phyloP scores from a whole-genome alignment of 2,329 filamentous ascomycete genomes.

The Colletotrichum viniferum region DNA sequence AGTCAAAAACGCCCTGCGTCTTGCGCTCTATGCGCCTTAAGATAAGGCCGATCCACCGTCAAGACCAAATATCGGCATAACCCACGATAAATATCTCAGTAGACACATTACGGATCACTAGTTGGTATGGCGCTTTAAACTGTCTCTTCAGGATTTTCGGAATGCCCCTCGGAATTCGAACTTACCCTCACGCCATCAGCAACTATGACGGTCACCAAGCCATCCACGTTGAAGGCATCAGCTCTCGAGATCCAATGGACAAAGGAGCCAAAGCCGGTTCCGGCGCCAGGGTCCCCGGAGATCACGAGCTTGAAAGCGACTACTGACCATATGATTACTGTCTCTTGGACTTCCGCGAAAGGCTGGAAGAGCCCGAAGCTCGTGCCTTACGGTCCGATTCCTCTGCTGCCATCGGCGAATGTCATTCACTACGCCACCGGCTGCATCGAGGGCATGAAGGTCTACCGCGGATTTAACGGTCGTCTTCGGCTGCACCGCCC shows the following conservation, averaged over 20 bases:
- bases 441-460: slow-evolving; percentile 76
- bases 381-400: slow-evolving; percentile 68
- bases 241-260: background rate
- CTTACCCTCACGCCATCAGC: rapidly evolving
- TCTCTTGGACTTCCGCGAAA: slow-evolving; percentile 59
- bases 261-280: background rate
- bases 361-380: slow-evolving; percentile 72
- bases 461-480: slow-evolving; percentile 71
- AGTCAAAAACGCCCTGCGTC: background rate
- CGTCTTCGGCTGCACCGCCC: slow-evolving; percentile 71
- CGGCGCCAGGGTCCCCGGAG: background rate
- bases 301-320: background rate
- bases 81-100: background rate
- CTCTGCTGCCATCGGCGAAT: slow-evolving; percentile 70
- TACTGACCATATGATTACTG: slow-evolving; percentile 71
- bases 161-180: background rate
- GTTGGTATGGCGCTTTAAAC: background rate
- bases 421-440: slow-evolving; percentile 78
- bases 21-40: background rate
- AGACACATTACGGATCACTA: background rate
- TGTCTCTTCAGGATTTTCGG: background rate
- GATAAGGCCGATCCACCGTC: background rate
- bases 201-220: background rate
- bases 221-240: background rate
- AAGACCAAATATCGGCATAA: rapidly evolving